Conservation (phyloP, 2,329 filamentous ascomycete species). For the Sclerotiophoma versabilis region DNA sequence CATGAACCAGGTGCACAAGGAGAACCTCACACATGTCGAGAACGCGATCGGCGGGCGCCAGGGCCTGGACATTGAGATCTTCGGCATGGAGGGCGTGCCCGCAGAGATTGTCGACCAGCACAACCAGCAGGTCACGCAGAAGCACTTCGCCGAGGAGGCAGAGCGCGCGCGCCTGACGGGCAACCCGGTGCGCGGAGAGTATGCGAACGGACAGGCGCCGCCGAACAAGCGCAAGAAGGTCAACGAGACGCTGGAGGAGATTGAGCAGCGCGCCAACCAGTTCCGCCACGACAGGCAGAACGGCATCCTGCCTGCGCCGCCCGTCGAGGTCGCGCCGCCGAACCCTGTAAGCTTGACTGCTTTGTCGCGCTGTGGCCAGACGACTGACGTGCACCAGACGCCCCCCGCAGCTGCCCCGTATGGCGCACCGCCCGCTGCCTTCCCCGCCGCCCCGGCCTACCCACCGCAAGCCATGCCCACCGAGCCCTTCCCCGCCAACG, state of each 20-base stretch:
- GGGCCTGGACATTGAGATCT: constrained; percentile 91
- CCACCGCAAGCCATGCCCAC: constrained; percentile 34
- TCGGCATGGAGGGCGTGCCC: constrained; percentile 97
- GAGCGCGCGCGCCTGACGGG: constrained; percentile 83
- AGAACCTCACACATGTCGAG: constrained; percentile 83
- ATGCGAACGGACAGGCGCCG: constrained; percentile 48
- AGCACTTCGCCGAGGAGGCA: constrained; percentile 84
- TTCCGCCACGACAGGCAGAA: constrained; percentile 49
- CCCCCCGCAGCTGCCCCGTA: constrained; percentile 31
- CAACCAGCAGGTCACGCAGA: constrained; percentile 83
- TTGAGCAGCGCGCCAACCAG: constrained; percentile 78
- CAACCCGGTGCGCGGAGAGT: constrained; percentile 71
- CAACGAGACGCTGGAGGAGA: constrained; percentile 73
- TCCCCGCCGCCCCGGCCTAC: constrained; percentile 27
- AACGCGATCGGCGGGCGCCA: constrained; percentile 89
- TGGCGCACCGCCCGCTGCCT: constrained; percentile 25
- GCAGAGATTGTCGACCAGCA: constrained; percentile 83
- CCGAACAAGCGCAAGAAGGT: constrained; percentile 70
- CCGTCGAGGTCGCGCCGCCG: constrained; percentile 49
- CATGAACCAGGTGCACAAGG: constrained; percentile 98
- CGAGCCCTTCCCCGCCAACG: constrained; percentile 28
- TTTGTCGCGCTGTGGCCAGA: background rate
- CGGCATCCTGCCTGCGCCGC: constrained; percentile 40
- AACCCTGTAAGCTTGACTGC: constrained; percentile 19
- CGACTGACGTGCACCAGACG: constrained; percentile 28